phyloP scores from a whole-genome alignment of 2,329 filamentous ascomycete genomes.

The Lachnellula suecica region DNA sequence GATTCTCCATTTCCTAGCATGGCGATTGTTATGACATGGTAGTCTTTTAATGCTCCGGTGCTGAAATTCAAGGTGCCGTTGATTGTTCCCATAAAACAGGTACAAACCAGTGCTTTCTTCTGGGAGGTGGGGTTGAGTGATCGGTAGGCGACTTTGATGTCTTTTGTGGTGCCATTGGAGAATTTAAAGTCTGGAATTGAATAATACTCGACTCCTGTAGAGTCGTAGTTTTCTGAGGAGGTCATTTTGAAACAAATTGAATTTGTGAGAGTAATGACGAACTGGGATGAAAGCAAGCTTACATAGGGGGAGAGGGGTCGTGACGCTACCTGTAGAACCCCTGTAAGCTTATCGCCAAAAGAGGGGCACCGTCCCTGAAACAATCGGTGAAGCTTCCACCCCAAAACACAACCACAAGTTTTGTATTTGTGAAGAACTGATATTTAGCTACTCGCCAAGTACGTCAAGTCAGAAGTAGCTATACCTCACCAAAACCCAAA shows the following conservation, averaged over 20 bases:
- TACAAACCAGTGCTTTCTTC: slow-evolving; percentile 46
- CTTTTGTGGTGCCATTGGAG: slow-evolving; percentile 31
- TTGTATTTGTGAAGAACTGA: neutral
- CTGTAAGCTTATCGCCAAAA: neutral
- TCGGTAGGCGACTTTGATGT: slow-evolving; percentile 35
- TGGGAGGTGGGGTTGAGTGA: slow-evolving; percentile 38
- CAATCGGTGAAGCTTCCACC: neutral
- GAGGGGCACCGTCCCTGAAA: neutral
- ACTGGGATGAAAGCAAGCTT: neutral
- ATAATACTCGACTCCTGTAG: slow-evolving; percentile 33
- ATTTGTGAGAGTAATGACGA: neutral
- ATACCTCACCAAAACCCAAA: neutral
- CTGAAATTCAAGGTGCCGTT: slow-evolving; percentile 48
- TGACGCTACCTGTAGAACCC: neutral
- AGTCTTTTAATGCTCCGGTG: slow-evolving; percentile 38
- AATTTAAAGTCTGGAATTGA: slow-evolving; percentile 39
- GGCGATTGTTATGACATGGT: slow-evolving; percentile 46
- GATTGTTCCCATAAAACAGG: slow-evolving; percentile 54
- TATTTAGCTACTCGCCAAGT: no score
- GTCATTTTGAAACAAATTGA: slow-evolving; percentile 8
- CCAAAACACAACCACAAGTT: neutral
- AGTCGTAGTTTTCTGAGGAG: slow-evolving; percentile 17
- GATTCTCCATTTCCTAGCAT: slow-evolving; percentile 49
- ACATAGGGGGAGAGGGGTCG: neutral
- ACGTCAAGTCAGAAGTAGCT: no score